phyloP scores from a whole-genome alignment of 2,329 filamentous ascomycete genomes.

The Aspergillus neoniger region DNA sequence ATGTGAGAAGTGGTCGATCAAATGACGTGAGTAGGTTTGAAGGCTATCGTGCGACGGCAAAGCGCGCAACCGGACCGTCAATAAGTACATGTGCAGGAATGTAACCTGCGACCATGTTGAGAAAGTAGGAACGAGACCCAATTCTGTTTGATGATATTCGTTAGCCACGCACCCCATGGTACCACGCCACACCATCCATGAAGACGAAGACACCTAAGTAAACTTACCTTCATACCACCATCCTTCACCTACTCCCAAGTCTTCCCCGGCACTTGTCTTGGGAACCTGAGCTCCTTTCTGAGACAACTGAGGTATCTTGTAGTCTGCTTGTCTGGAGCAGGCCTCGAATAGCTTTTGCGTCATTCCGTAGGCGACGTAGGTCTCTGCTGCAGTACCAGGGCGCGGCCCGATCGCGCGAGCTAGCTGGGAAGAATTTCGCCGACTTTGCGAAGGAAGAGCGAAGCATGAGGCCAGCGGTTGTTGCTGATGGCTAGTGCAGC shows the following conservation, averaged over 20 bases:
- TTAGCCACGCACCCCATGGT: neutral
- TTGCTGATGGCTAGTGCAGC: constrained; percentile 2
- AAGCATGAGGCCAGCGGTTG: neutral
- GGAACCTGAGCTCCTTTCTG: constrained; percentile 68
- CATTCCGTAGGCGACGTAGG: constrained; percentile 76
- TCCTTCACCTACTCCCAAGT: constrained; percentile 72
- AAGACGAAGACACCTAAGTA: neutral
- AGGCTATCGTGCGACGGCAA: constrained; percentile 67
- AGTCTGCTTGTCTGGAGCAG: constrained; percentile 72
- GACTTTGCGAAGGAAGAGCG: constrained; percentile 19
- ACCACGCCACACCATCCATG: neutral
- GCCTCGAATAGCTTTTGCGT: constrained; percentile 78
- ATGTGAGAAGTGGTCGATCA: constrained; percentile 85
- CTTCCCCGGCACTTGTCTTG: constrained; percentile 75
- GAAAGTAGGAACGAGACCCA: constrained; percentile 82
- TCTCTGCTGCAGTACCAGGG: constrained; percentile 54
- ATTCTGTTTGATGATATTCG: constrained; percentile 55
- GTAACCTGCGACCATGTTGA: constrained; percentile 95
- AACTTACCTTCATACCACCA: constrained; percentile 80
- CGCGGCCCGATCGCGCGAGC: constrained; percentile 35
- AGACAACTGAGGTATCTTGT: constrained; percentile 69
- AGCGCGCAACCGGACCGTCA: constrained; percentile 79
- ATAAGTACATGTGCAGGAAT: constrained; percentile 92
- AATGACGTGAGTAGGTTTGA: constrained; percentile 79
- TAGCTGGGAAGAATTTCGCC: constrained; percentile 28